These are phyloP conservation scores for Acorus gramineus DNA, from an alignment of 106 monocot species.

Conservation along the genomic window DNA sequence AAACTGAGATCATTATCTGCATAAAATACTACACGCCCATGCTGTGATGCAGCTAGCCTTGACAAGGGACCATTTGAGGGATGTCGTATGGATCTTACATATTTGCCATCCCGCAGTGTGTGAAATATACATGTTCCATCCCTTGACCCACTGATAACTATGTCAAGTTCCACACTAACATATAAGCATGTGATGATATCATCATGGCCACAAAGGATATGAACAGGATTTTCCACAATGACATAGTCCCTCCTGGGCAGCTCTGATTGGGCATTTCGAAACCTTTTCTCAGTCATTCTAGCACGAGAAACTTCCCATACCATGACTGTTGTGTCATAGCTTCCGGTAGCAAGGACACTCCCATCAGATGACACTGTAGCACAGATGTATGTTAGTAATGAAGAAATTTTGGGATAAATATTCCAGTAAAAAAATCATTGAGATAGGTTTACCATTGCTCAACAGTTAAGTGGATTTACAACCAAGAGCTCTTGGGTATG, in stretches of 20 bases:
- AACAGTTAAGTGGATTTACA: no score
- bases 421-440: no score
- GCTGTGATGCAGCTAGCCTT: slow-evolving; percentile 69
- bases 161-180: slow-evolving; percentile 75
- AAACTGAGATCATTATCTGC: slow-evolving; percentile 84
- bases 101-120: slow-evolving; percentile 78
- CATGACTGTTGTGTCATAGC: slow-evolving; percentile 97
- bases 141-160: slow-evolving; percentile 94
- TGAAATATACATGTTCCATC: slow-evolving; percentile 97
- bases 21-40: slow-evolving; percentile 73
- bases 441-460: no score
- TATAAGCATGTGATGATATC: slow-evolving; percentile 92
- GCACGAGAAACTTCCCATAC: slow-evolving; percentile 61
- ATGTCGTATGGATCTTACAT: slow-evolving; percentile 85
- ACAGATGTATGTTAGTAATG: not conserved
- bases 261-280: slow-evolving; percentile 38
- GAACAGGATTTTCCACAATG: slow-evolving; percentile 57
- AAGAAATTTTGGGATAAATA: no score
- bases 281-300: slow-evolving; percentile 45
- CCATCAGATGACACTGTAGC: slow-evolving; percentile 84
- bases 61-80: slow-evolving; percentile 68
- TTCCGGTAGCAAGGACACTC: slow-evolving; percentile 84
- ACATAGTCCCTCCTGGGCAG: slow-evolving; percentile 46
- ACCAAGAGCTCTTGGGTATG: no score
- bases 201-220: slow-evolving; percentile 96